A percentile compares a stretch with the other conserved stretches of the same genome.
Conservation (phyloP, 192 early-diverging fungal species). For the Podila horticola region DNA sequence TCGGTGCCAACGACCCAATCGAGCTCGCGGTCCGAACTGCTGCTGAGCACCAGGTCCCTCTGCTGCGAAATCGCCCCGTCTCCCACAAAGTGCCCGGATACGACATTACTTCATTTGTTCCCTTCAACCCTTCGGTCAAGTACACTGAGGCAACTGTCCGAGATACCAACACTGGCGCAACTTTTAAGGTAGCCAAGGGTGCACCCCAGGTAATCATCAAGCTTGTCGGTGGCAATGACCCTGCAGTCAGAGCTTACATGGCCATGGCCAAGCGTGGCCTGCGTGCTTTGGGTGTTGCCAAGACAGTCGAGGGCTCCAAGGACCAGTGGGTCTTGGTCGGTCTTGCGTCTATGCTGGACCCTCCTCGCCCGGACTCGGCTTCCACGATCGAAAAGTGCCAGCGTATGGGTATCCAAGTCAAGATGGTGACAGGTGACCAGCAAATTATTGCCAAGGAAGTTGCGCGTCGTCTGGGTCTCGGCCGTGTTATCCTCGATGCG, state of each 20-base stretch:
- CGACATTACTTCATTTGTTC: slow-evolving; percentile 71
- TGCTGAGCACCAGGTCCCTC: slow-evolving; percentile 58
- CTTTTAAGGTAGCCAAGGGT: slow-evolving; percentile 76
- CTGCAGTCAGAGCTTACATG: slow-evolving; percentile 64
- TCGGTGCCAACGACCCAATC: slow-evolving; percentile 80
- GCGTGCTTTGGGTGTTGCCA: slow-evolving; percentile 77
- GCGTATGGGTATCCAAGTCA: slow-evolving; percentile 72
- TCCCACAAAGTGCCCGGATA: slow-evolving; percentile 73
- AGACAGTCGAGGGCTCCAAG: slow-evolving; percentile 57
- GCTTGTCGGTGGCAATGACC: slow-evolving; percentile 58
- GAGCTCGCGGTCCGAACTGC: slow-evolving; percentile 78
- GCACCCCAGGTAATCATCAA: slow-evolving; percentile 78
- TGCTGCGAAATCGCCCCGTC: slow-evolving; percentile 53
- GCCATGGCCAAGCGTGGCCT: slow-evolving; percentile 74
- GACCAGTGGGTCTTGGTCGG: slow-evolving; percentile 72
- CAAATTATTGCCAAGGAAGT: slow-evolving; percentile 79
- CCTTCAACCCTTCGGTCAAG: slow-evolving; percentile 79
- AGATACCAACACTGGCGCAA: slow-evolving; percentile 57
- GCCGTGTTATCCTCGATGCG: slow-evolving; percentile 74
- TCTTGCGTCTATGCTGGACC: slow-evolving; percentile 73
- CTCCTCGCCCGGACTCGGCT: slow-evolving; percentile 75
- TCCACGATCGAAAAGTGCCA: slow-evolving; percentile 72
- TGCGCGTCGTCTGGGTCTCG: slow-evolving; percentile 74
- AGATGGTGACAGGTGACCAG: slow-evolving; percentile 87
- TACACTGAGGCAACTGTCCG: slow-evolving; percentile 73